phyloP scores from a whole-genome alignment of 306 rosid species.

The Rosa chinensis region DNA sequence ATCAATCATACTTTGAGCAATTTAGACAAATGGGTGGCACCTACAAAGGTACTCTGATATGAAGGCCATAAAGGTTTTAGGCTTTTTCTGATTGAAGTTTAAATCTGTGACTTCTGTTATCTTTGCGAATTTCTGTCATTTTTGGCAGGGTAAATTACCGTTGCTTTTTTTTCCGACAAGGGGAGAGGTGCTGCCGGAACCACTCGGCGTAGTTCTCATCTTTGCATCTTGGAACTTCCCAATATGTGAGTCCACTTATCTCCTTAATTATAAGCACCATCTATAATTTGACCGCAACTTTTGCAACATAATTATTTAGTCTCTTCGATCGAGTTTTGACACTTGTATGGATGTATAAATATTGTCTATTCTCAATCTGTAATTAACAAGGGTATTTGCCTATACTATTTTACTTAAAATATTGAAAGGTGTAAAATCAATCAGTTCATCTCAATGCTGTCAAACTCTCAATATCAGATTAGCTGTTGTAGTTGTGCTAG shows the following conservation, averaged over 20 bases:
- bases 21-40: constrained; percentile 73
- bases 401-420: no score
- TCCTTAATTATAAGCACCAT: background rate
- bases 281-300: background rate
- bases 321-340: background rate
- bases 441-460: background rate
- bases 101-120: background rate
- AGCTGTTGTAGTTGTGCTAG: background rate
- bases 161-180: constrained; percentile 64
- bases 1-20: constrained; percentile 37
- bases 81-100: background rate
- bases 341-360: background rate
- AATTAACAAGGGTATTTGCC: no score
- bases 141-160: constrained; percentile 51
- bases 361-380: background rate
- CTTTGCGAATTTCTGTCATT: constrained; percentile 3
- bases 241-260: constrained; percentile 55
- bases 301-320: background rate
- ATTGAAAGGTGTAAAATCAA: no score
- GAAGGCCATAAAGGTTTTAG: background rate
- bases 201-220: constrained; percentile 83
- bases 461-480: background rate
- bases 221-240: constrained; percentile 92
- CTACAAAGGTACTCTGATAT: constrained; percentile 44
- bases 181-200: constrained; percentile 71